A percentile compares a stretch with the other conserved stretches of the same genome.
Conservation (phyloP, 2,329 filamentous ascomycete genomes). For the Diplodia sapinea region DNA sequence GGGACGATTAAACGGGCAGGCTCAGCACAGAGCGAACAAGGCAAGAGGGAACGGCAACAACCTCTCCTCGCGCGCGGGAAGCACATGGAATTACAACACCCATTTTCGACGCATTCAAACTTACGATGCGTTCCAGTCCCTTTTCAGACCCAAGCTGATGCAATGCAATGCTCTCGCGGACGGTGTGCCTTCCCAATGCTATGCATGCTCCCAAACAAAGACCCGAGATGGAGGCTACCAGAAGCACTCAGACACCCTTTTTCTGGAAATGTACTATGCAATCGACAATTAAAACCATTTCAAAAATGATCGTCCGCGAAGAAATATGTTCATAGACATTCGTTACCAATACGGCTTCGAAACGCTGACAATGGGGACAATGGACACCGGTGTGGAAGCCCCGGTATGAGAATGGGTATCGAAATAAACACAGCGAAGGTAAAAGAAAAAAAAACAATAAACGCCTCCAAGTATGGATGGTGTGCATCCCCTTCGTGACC, state of each 20-base stretch:
- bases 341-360: conserved; percentile 24
- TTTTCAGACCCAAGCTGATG: conserved; percentile 6
- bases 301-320: conserved; percentile 10
- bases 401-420: conserved; percentile 28
- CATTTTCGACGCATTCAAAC: conserved; percentile 6
- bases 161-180: conserved; percentile 21
- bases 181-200: conserved; percentile 2
- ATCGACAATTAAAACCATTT: conserved; percentile 5
- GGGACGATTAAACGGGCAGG: neutral
- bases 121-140: conserved; percentile 5
- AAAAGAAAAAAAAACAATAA: neutral
- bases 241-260: conserved; percentile 15
- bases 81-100: neutral
- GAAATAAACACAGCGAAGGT: conserved; percentile 22
- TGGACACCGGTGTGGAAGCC: neutral
- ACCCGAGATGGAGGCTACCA: neutral
- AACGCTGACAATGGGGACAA: conserved; percentile 16
- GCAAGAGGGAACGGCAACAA: neutral
- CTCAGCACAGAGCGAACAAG: too few relatives aligned
- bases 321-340: conserved; percentile 28
- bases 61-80: neutral
- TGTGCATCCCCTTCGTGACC: neutral
- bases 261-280: conserved; percentile 8
- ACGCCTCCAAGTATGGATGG: conserved; percentile 7
- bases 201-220: conserved; percentile 14